Percentiles rank a stretch among this genome's conserved stretches.
Conservation (phyloP, 2,329 filamentous ascomycete genomes). For the Purpureocillium lavendulum region DNA sequence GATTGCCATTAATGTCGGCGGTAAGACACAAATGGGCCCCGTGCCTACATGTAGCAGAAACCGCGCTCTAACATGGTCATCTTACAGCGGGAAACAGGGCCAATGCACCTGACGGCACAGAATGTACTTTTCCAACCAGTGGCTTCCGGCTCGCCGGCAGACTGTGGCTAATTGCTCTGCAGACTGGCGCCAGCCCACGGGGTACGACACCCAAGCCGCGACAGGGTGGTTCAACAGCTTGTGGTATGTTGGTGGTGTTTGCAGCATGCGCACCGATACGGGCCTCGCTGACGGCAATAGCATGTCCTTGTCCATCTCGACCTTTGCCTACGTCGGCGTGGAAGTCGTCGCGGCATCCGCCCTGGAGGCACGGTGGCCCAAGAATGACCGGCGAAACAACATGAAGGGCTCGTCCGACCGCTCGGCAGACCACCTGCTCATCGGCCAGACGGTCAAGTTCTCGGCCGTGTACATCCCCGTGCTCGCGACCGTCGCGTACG, state of each 20-base stretch:
- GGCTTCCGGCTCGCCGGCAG: too few species aligned
- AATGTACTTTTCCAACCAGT: not conserved
- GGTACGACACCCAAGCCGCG: constrained; percentile 12
- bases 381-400: not conserved
- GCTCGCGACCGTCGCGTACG: constrained; percentile 17
- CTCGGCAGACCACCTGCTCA: constrained; percentile 5
- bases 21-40: not conserved
- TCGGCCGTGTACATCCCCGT: constrained; percentile 16
- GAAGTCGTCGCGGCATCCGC: constrained; percentile 22
- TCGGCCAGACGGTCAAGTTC: constrained; percentile 15
- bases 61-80: not conserved
- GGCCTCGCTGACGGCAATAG: constrained; percentile 4
- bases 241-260: constrained; percentile 14
- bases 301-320: constrained; percentile 19
- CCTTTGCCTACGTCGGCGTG: constrained; percentile 23
- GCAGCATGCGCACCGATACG: too few species aligned
- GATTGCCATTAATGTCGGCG: constrained; percentile 11
- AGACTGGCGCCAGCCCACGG: constrained; percentile 6
- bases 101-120: constrained; percentile 1
- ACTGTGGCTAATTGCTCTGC: not conserved
- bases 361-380: constrained; percentile 19
- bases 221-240: constrained; percentile 14
- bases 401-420: too few species aligned
- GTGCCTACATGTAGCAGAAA: not conserved
- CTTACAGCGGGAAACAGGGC: not conserved